These are phyloP conservation scores for Emydomyces testavorans DNA, from an alignment of 2,329 filamentous ascomycete genomes.

Conservation along the genomic window DNA sequence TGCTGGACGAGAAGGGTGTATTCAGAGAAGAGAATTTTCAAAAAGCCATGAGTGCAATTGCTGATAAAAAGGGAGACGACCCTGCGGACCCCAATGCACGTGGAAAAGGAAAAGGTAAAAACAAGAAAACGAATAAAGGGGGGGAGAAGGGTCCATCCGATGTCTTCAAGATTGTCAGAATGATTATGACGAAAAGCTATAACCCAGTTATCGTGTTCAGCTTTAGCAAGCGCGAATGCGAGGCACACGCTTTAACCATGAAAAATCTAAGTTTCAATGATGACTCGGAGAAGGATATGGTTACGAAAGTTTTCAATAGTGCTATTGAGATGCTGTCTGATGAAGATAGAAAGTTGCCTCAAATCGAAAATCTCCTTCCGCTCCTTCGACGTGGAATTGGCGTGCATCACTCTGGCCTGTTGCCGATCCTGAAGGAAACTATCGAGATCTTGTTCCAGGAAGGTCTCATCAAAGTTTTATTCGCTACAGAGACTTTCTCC, in stretches of 20 bases:
- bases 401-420: conserved; percentile 88
- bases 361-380: conserved; percentile 83
- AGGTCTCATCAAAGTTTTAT: conserved; percentile 91
- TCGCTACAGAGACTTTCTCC: conserved; percentile 96
- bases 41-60: conserved; percentile 82
- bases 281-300: conserved; percentile 88
- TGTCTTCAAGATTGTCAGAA: conserved; percentile 94
- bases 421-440: conserved; percentile 94
- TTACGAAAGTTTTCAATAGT: conserved; percentile 83
- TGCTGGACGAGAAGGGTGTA: conserved; percentile 92
- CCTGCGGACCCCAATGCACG: conserved; percentile 67
- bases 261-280: conserved; percentile 87
- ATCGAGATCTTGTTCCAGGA: conserved; percentile 99
- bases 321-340: conserved; percentile 88
- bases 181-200: conserved; percentile 96
- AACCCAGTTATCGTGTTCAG: conserved; percentile 99
- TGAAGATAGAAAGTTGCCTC: conserved; percentile 75
- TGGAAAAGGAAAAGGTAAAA: conserved; percentile 74
- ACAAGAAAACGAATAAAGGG: conserved; percentile 85
- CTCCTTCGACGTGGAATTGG: conserved; percentile 84
- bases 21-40: conserved; percentile 98
- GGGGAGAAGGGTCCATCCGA: conserved; percentile 61
- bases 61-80: conserved; percentile 76
- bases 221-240: conserved; percentile 96
- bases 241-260: conserved; percentile 78